phyloP scores from a whole-genome alignment of 345 rosid species.

The Dipteronia dyeriana region DNA sequence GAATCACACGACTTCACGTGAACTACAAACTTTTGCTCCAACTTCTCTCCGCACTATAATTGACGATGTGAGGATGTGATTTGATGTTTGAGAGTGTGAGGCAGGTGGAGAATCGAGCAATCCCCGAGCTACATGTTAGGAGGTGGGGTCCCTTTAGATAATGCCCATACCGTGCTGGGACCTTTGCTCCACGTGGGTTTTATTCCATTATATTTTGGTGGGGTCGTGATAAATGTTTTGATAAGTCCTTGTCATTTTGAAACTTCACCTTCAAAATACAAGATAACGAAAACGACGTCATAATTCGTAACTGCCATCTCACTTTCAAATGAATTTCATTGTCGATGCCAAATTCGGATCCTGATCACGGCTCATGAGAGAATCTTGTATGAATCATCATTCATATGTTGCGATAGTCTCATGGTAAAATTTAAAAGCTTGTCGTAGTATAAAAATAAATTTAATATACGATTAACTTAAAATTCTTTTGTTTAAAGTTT shows the following conservation, averaged over 20 bases:
- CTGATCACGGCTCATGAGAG: too few species aligned
- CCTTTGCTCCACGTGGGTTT: slow-evolving; percentile 47
- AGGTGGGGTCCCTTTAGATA: background rate
- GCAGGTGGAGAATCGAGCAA: background rate
- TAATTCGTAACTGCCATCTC: background rate
- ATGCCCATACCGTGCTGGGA: background rate
- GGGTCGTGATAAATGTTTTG: background rate
- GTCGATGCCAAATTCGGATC: background rate
- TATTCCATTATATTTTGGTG: slow-evolving; percentile 2
- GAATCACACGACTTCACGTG: slow-evolving; percentile 52
- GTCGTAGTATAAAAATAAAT: too few species aligned
- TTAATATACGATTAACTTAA: too few species aligned
- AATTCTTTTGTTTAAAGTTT: too few species aligned
- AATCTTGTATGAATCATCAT: too few species aligned
- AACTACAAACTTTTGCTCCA: slow-evolving; percentile 34
- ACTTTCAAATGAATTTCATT: background rate
- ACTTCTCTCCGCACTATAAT: background rate
- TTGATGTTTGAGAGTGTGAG: background rate
- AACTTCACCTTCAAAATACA: background rate
- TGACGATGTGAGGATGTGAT: background rate
- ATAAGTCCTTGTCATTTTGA: background rate
- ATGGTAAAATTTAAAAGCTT: too few species aligned
- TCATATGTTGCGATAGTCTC: too few species aligned
- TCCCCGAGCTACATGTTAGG: background rate
- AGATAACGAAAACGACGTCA: slow-evolving; percentile 23